Evolutionary conservation across 208 protist genomes (phyloP), one percentile per base, ranked within the genome.

Genomic region (Leishmania major): DNA sequence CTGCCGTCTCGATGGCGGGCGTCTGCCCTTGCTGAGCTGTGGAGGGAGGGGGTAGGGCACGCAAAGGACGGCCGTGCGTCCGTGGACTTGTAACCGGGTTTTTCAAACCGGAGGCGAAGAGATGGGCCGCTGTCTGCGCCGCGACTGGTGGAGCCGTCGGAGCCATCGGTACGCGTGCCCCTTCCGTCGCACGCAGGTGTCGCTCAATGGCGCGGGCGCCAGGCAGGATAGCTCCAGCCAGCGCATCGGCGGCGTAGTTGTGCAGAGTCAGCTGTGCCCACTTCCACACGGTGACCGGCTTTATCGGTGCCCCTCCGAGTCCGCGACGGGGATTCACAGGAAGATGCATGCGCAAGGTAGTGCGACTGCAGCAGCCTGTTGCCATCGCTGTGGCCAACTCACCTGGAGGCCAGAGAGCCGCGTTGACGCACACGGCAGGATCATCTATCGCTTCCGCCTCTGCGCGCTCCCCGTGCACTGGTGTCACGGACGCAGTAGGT

Each of bases 221-320:
- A 55, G n/a, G 15, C 40, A 49, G 25, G 28, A 53, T 53, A 31
- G 45, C 70, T 45, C 43, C 55, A 8, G n/a, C 13, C 28, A 85
- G 75, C 51, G 57, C 28, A 22, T 80, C 81, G 2, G 81, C 75
- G 25, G 82, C 82, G 72, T 70, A 67, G 77, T 86, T 86, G 62
- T 64, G 82, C 62, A 86, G 37, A 28, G 82, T 82, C 17, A 74
- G 67, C 51, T 79, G 74, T 7, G 73, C 62, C 82, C 82, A 82
- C 51, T 55, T 45, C 51, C 69, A 47, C 60, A 70, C 43, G 47
- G 35, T 15, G 6, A 37, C 19, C 3, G 66, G 31, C n/a, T 4
- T 70, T 37, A 70, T 66, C 31, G 49, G 28, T 25, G 64, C 47
- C 25, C n/a, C 10, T 59, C 37, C 35, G 49, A 49, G 73, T 4